Base-by-base conservation (phyloP, 192 early-diverging fungal species). In the Coemansia javaensis region DNA sequence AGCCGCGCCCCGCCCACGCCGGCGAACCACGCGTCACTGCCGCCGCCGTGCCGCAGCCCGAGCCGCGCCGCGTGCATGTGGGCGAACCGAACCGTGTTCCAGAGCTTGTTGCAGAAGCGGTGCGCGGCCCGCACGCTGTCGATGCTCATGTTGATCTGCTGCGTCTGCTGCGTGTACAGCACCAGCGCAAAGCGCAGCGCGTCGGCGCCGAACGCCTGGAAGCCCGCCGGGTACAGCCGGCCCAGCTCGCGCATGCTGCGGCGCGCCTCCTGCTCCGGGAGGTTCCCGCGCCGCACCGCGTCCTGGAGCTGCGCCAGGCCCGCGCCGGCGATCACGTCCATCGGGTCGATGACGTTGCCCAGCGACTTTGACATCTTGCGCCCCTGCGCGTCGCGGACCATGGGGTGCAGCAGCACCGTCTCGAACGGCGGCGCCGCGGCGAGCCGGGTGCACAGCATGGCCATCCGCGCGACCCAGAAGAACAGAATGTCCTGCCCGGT, bases 391-490 rank as follows among this genome's bases (percentile, higher is more conserved):
- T 56, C 56, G n/a, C 68, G 75, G 50, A 95, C 90, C 94, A 98
- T 93, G 1, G 90, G 87, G 62, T 98, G 96, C 50, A 94, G 84
- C 66, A 90, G 85, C 11, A 97, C 85, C 28, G 81, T 82, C 24
- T 85, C 84, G 68, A 98, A 98, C 0, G 93, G 91, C 8, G 85
- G 81, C 22, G 85, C 48, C 3, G 80, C 79, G 10, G 88, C 83
- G 50, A 98, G 82, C 52, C 91, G 81, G 23, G 84, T 85, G 44
- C 90, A 86, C 36, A 98, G 68, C 91, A 98, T 98, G 7, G 88
- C 87, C 96, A 98, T 98, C 43, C 93, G 79, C 7, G 91, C 90
- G 12, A 98, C 88, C 94, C 96, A 98, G 67, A 98, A 98, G 70
- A 97, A 98, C 47, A 98, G 66, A 65, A 98, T 98, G 71, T 98